These are phyloP conservation scores for Nelumbo lutea DNA, from an alignment of 164 flowering plant species.

Conservation along the genomic window DNA sequence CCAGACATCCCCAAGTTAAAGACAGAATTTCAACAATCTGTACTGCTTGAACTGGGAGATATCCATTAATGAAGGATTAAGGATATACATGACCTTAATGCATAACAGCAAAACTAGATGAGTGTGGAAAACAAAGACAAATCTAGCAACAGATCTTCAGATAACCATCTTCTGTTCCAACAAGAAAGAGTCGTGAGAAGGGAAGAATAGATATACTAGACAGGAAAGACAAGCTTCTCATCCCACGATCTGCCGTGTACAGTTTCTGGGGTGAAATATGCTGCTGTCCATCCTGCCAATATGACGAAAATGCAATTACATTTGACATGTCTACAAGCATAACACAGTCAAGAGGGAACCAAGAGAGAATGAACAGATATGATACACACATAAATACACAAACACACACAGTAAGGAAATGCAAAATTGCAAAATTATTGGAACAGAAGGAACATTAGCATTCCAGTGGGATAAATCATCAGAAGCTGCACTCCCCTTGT, in stretches of 20 bases:
- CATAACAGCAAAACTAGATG: background rate
- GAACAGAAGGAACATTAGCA: background rate
- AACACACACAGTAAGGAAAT: background rate
- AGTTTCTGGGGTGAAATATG: constrained; percentile 58
- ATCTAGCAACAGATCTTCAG: constrained; percentile 70
- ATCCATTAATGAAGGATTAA: too few relatives aligned
- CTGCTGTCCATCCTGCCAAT: constrained; percentile 55
- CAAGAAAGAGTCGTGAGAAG: constrained; percentile 76
- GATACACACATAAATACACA: background rate
- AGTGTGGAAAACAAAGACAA: background rate
- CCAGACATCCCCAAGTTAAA: too few relatives aligned
- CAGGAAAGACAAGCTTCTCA: constrained; percentile 53
- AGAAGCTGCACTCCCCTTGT: background rate
- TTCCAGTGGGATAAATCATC: background rate
- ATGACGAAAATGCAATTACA: background rate
- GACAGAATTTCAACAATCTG: too few relatives aligned
- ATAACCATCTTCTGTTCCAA: constrained; percentile 93
- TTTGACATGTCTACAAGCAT: background rate
- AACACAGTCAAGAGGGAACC: too few relatives aligned
- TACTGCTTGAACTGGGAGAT: too few relatives aligned
- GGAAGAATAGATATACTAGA: constrained; percentile 81
- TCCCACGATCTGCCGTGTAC: constrained; percentile 55
- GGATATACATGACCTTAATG: background rate
- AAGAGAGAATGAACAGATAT: background rate
- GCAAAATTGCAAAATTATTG: background rate